Conservation (phyloP, 805 yeast genomes). For the Candida incommunis region DNA sequence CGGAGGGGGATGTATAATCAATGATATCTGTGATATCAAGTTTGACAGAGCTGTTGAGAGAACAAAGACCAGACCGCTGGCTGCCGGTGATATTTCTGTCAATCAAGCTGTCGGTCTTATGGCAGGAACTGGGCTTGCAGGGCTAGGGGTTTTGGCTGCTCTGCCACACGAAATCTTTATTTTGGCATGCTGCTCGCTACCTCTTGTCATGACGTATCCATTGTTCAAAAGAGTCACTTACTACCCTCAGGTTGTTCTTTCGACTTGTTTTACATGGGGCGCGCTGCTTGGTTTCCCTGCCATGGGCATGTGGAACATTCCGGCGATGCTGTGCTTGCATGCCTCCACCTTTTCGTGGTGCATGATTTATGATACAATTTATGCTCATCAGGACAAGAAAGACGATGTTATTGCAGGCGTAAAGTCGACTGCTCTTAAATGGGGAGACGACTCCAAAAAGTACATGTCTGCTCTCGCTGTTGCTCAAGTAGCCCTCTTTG, state of each 20-base stretch:
- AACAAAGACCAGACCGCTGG: slow-evolving; percentile 83
- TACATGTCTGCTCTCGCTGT: slow-evolving; percentile 49
- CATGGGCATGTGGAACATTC: slow-evolving; percentile 68
- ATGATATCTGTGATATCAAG: slow-evolving; percentile 75
- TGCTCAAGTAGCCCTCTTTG: slow-evolving; percentile 51
- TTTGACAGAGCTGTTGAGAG: slow-evolving; percentile 77
- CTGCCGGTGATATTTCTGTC: slow-evolving; percentile 66
- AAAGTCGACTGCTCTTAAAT: slow-evolving; percentile 87
- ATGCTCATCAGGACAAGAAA: slow-evolving; percentile 92
- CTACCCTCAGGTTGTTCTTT: slow-evolving; percentile 78
- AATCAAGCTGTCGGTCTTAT: slow-evolving; percentile 58
- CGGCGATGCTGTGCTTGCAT: slow-evolving; percentile 67
- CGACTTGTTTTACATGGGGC: slow-evolving; percentile 89
- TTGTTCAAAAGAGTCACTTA: slow-evolving; percentile 88
- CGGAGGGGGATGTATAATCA: slow-evolving; percentile 95
- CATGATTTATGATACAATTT: slow-evolving; percentile 88
- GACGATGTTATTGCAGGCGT: slow-evolving; percentile 86
- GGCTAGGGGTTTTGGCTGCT: slow-evolving; percentile 53
- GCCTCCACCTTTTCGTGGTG: slow-evolving; percentile 78
- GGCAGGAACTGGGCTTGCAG: slow-evolving; percentile 60
- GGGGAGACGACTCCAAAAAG: slow-evolving; percentile 72
- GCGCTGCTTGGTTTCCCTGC: slow-evolving; percentile 92
- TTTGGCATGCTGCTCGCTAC: slow-evolving; percentile 68
- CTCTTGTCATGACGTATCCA: slow-evolving; percentile 78
- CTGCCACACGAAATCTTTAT: slow-evolving; percentile 73